Evolutionary conservation across 805 yeast species (phyloP).

Genomic region (Yamadazyma philogaea): DNA sequence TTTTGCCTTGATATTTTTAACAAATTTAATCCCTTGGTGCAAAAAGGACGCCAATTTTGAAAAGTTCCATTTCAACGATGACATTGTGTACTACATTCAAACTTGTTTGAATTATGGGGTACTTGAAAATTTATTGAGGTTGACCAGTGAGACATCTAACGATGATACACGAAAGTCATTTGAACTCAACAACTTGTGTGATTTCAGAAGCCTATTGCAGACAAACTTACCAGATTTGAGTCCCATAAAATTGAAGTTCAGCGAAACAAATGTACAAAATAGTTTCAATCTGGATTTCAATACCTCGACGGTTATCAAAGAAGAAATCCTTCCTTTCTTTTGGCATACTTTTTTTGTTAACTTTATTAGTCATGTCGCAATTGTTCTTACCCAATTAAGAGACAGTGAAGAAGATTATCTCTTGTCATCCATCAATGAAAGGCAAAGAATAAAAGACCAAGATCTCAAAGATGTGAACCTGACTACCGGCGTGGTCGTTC

Average conservation of each 20-base stretch:
- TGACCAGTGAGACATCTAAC: slow-evolving; percentile 55
- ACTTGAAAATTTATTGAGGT: slow-evolving; percentile 61
- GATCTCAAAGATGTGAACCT: slow-evolving; percentile 1
- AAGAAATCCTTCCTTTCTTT: slow-evolving; percentile 32
- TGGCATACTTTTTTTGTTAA: slow-evolving; percentile 52
- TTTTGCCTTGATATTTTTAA: slow-evolving; percentile 47
- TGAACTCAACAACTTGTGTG: slow-evolving; percentile 53
- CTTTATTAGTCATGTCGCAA: slow-evolving; percentile 63
- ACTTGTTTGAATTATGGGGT: slow-evolving; percentile 62
- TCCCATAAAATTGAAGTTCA: slow-evolving; percentile 52
- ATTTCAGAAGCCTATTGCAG: slow-evolving; percentile 64
- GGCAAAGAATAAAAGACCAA: slow-evolving; percentile 7
- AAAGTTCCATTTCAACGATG: slow-evolving; percentile 51
- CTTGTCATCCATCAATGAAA: slow-evolving; percentile 43
- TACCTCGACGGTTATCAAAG: slow-evolving; percentile 22
- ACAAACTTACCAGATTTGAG: slow-evolving; percentile 58
- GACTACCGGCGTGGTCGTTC: slow-evolving; percentile 1
- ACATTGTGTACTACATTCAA: slow-evolving; percentile 59
- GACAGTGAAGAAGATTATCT: slow-evolving; percentile 74
- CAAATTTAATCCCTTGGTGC: slow-evolving; percentile 67
- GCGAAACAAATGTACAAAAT: slow-evolving; percentile 24
- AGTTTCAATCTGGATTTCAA: slow-evolving; percentile 1
- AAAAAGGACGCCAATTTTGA: slow-evolving; percentile 42
- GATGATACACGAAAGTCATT: slow-evolving; percentile 30
- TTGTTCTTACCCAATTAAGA: slow-evolving; percentile 61